phyloP scores from a whole-genome alignment of 2,329 filamentous ascomycete genomes.

The Apiospora hydei region DNA sequence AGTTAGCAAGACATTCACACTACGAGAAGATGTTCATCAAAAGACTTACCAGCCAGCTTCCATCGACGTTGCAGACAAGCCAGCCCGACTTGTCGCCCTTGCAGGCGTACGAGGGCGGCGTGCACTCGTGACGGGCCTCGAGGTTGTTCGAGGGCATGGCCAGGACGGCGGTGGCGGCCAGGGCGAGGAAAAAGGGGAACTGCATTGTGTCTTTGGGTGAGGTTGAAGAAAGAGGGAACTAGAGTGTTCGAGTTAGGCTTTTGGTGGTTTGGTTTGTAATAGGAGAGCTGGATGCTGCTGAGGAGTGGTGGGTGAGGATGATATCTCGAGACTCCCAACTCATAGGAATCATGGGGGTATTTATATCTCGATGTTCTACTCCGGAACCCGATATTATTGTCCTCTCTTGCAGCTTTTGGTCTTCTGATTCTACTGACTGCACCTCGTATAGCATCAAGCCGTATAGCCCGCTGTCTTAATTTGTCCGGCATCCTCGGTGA shows the following conservation, averaged over 20 bases:
- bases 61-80: conserved; percentile 41
- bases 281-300: neutral
- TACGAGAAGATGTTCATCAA: neutral
- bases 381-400: neutral
- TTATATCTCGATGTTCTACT: neutral
- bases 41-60: conserved; percentile 36
- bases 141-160: conserved; percentile 27
- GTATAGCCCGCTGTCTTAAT: neutral
- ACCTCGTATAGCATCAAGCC: neutral
- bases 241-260: neutral
- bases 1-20: conserved; percentile 12
- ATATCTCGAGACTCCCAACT: neutral
- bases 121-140: conserved; percentile 31
- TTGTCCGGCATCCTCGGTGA: neutral
- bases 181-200: conserved; percentile 34
- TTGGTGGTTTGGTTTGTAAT: neutral
- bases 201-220: conserved; percentile 36
- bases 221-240: neutral
- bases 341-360: neutral
- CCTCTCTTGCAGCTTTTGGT: neutral
- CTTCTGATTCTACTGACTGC: too few species aligned
- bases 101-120: conserved; percentile 38
- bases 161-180: conserved; percentile 33
- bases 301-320: neutral
- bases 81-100: conserved; percentile 39